Percentiles rank a stretch among this genome's conserved stretches.
phyloP scores from a whole-genome alignment of 2,329 filamentous ascomycete species.

The Xylariaceae sp. region DNA sequence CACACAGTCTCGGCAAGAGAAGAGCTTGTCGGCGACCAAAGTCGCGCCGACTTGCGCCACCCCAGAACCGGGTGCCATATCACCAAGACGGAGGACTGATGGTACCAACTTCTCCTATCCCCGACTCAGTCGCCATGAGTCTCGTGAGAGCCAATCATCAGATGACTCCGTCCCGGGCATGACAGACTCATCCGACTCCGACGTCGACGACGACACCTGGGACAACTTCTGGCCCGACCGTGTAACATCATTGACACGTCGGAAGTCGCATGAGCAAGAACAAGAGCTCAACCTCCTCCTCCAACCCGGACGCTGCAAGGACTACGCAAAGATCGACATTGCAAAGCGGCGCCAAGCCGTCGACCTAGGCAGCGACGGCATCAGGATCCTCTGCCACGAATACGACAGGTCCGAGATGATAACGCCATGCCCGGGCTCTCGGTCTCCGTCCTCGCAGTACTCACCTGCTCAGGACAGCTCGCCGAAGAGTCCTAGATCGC shows the following conservation, averaged over 20 bases:
- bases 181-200: conserved; percentile 49
- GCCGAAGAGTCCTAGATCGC: conserved; percentile 39
- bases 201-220: conserved; percentile 45
- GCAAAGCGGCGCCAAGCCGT: conserved; percentile 8
- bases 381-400: conserved; percentile 20
- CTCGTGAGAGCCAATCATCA: conserved; percentile 37
- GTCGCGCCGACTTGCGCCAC: conserved; percentile 16
- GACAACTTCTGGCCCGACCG: conserved; percentile 44
- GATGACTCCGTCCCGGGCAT: conserved; percentile 44
- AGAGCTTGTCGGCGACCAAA: conserved; percentile 2
- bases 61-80: conserved; percentile 3
- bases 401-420: conserved; percentile 25
- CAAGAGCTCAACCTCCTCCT: conserved; percentile 19
- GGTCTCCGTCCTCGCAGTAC: conserved; percentile 17
- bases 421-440: conserved; percentile 12
- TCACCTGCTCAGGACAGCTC: conserved; percentile 17
- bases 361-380: conserved; percentile 25
- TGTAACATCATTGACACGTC: background rate
- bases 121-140: conserved; percentile 26
- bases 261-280: conserved; percentile 15
- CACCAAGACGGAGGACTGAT: conserved; percentile 21
- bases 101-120: conserved; percentile 36
- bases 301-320: conserved; percentile 14
- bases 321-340: conserved; percentile 21
- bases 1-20: conserved; percentile 11